Evolutionary conservation across 1,284 basidiomycete genomes (phyloP), one percentile per base, ranked within the genome.

Genomic region (Trichosporon sp.): DNA sequence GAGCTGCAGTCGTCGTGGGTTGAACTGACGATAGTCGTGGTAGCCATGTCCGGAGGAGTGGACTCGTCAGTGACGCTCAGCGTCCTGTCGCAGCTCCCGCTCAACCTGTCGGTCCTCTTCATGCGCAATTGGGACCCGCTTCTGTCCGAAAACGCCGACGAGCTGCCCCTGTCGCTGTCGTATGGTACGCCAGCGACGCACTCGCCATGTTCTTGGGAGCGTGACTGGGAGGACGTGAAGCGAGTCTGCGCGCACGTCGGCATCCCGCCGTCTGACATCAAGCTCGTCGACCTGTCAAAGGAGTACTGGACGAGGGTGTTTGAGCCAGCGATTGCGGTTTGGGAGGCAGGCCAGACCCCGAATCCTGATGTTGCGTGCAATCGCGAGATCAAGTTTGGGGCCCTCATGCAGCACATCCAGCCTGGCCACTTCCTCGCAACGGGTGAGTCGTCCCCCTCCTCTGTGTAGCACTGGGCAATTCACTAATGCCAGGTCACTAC

Each of bases 281-380:
- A 59, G 16, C 59, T 78, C 87, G 82, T 94, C 52, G 93, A 96
- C 75, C 82, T 95, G 19, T 89, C 89, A 1, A 85, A 83, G 60
- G 87, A 94, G 78, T 96, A 95, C 74, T 96, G 94, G 93, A 87
- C 84, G 11, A 84, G 86, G 29, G 92, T 96, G 13, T 96, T 95
- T 71, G 88, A 92, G 71, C 92, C 92, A 2, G 86, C 90, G 1
- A 77, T 96, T 25, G 82, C 82, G 34, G 81, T 84, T 16, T 95
- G 93, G 92, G 85, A 89, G 71, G 70, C 79, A 1, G 93, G 92
- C 0, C 76, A 83, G 19, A 95, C 91, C 0, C 95, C 95, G 0
- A 98, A 98, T 78, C 94, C 95, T 0, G 95, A 98, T 74, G 88
- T 98, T 1, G 88, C 87, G 83, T 98, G 95, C 77, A 98, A 99